Percentiles rank a stretch among this genome's conserved stretches.
phyloP scores from a whole-genome alignment of 1,284 basidiomycete species.

The Fistulina hepatica region DNA sequence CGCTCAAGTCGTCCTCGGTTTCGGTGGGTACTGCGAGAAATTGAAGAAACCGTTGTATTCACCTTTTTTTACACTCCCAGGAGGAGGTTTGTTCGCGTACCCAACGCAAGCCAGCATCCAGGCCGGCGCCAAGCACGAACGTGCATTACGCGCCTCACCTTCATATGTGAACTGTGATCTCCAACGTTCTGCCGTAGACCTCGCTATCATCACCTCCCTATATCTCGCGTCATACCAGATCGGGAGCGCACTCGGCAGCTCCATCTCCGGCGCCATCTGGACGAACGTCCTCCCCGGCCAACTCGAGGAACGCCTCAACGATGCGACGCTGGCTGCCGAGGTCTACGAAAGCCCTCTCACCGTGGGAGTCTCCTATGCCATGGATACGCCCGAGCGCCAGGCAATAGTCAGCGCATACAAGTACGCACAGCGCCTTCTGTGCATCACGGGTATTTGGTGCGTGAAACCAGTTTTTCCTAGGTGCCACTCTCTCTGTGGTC shows the following conservation, averaged over 20 bases:
- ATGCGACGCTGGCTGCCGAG: conserved; percentile 3
- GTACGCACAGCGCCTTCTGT: conserved; percentile 8
- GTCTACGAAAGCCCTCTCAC: conserved; percentile 24
- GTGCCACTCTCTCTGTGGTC: not conserved
- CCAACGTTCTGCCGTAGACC: conserved; percentile 9
- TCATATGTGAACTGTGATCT: not conserved
- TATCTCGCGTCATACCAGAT: conserved; percentile 24
- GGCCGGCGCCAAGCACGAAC: conserved; percentile 27
- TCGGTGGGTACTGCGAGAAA: conserved; percentile 23
- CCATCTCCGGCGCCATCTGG: not conserved
- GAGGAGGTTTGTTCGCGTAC: conserved; percentile 29
- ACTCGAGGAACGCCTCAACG: not conserved
- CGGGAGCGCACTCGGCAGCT: not conserved
- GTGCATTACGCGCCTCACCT: too few species aligned
- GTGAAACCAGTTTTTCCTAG: not conserved
- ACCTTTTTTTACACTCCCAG: conserved; percentile 14
- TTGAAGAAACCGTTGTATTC: too few species aligned
- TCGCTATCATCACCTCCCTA: conserved; percentile 26
- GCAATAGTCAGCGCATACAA: conserved; percentile 14
- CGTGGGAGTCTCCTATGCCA: conserved; percentile 20
- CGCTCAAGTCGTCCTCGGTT: conserved; percentile 28
- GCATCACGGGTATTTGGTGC: conserved; percentile 10
- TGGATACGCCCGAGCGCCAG: conserved; percentile 23
- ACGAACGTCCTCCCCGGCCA: not conserved
- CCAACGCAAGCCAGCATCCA: conserved; percentile 28